Evolutionary conservation across 2,329 filamentous ascomycete genomes (phyloP), one percentile per base, ranked within the genome.

Genomic region (Cercospora zeae-maydis): DNA sequence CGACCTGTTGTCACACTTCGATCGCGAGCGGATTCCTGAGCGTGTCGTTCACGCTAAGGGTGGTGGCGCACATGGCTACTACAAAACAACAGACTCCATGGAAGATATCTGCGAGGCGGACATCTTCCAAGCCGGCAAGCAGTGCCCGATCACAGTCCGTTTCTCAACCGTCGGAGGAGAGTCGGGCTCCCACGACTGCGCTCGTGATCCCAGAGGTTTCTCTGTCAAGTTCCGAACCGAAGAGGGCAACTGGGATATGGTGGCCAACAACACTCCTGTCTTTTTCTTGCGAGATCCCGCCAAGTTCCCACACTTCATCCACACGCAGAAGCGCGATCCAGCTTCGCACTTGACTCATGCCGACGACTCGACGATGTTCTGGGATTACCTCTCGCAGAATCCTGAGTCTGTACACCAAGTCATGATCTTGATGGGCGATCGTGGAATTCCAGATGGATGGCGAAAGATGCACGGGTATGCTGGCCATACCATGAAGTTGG

Each of bases 141-240:
- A 85, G 75, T 90, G 88, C 53, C 85, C 87, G 14, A 76, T 88
- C 65, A 82, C 88, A 1, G 82, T 84, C 47, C 86, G 90, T 3
- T 91, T 92, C 76, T 91, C 88, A 0, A 92, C 89, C 1, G 89
- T 92, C 4, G 88, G 88, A 72, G 88, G 88, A 63, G 88, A 91
- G 75, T 85, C 85, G 62, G 88, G 88, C 6, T 90, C 86, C 3
- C 82, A 88, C 62, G 89, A 92, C 71, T 86, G 84, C 67, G 88
- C 87, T 33, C 85, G 89, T 63, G 89, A 92, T 68, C 88, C 88
- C 9, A 81, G 88, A 70, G 89, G 89, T 0, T 91, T 92, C 70
- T 83, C 87, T 1, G 80, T 90, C 66, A 92, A 91, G 77, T 88
- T 92, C 77, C 82, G 87, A 37, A 91, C 88, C 0, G 84, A 88